Conservation (phyloP, 1,284 basidiomycete genomes). For the Peniophora sp. region DNA sequence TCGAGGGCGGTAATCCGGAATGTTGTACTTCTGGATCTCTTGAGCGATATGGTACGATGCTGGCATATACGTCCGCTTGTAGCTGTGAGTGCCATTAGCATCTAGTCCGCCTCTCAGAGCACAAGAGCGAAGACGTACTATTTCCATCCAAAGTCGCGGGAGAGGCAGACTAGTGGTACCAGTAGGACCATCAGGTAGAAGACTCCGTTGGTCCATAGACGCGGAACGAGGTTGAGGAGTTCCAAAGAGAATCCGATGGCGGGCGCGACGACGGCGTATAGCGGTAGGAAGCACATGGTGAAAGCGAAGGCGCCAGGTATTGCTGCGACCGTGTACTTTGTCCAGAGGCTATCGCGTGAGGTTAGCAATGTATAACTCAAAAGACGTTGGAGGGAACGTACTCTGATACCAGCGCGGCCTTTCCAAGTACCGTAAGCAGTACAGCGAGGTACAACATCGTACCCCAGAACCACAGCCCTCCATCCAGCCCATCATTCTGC, state of each 20-base stretch:
- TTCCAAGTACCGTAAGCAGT: conserved; percentile 91
- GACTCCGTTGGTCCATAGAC: conserved; percentile 79
- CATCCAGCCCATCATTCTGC: conserved; percentile 71
- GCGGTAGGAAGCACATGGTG: conserved; percentile 88
- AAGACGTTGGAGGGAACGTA: conserved; percentile 34
- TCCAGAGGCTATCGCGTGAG: conserved; percentile 74
- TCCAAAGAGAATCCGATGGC: conserved; percentile 87
- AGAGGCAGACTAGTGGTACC: conserved; percentile 83
- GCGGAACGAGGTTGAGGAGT: conserved; percentile 80
- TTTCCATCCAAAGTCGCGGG: conserved; percentile 94
- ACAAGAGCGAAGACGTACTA: conserved; percentile 48
- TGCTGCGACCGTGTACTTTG: conserved; percentile 94
- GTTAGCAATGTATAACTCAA: conserved; percentile 3
- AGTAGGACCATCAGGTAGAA: conserved; percentile 90
- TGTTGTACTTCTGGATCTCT: conserved; percentile 95
- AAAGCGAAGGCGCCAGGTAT: conserved; percentile 96
- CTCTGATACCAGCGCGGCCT: conserved; percentile 97
- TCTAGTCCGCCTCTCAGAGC: not conserved
- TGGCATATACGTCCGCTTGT: conserved; percentile 86
- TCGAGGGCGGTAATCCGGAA: conserved; percentile 93
- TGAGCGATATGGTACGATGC: conserved; percentile 95
- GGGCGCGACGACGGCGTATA: conserved; percentile 88
- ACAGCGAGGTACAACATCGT: conserved; percentile 91
- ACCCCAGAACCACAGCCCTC: conserved; percentile 98
- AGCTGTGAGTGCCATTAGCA: conserved; percentile 38